Evolutionary conservation across 139 green algal species (phyloP), one percentile per base, ranked within the genome.

Genomic region (Chlorella sp.): DNA sequence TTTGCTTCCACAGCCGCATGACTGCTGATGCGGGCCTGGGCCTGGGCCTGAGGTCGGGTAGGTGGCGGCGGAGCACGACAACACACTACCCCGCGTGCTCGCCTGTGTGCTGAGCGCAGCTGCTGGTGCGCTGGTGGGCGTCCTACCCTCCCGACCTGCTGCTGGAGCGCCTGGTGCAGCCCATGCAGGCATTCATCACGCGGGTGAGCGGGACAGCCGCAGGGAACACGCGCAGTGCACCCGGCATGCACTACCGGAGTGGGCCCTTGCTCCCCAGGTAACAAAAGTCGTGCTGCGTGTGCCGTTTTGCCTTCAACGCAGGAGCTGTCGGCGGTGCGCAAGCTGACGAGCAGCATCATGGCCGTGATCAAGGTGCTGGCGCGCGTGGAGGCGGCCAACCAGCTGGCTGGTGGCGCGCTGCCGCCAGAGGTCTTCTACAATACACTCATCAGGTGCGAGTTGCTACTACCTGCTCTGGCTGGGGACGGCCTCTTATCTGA

Each of bases 361-460:
- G 92, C 93, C 62, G 85, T 79, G 32, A 96, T 97, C 89, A 94
- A 95, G 81, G 90, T 90, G 60, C 80, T 97, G 62, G 82, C 88
- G 35, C 79, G 85, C 65, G 87, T 97, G 31, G 88, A 94, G 77
- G 89, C 93, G 74, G 88, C 90, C 69, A 95, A 93, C 77, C 78
- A 90, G 71, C 64, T 94, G 3, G 83, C 83, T 31, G 71, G 85
- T 3, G 70, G 59, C 31, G 74, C 80, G 42, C 86, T 97, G 69
- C 90, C 85, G 1, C 88, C 92, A 26, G 92, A 96, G 35, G 88
- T 83, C 27, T 96, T 97, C 79, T 96, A 97, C 86, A 97, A 97
- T 76, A 73, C 89, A 77, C 89, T 97, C 66, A 95, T 97, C 69
- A 91, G 80, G 64, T 64, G 66, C 2, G 67, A 65, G 22, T 3